Evolutionary conservation across 2,329 filamentous ascomycete genomes (phyloP), one percentile per base, ranked within the genome.

Genomic region (Apiospora hydei): DNA sequence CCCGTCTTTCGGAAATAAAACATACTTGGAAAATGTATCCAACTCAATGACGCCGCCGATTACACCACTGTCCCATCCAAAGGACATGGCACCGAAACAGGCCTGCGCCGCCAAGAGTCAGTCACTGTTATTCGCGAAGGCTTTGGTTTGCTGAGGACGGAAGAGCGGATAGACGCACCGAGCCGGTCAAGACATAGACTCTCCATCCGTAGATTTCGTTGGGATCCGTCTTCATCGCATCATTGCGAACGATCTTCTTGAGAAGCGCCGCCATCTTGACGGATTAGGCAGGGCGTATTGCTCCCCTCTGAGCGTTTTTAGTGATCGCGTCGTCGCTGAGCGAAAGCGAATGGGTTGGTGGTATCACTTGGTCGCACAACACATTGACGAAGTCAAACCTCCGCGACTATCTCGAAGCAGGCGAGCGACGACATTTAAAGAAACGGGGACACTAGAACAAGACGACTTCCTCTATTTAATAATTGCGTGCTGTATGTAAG

Each of bases 141-240:
- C 14, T 21, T 70, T 30, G 26, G 26, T 30, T 70, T 46, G 71
- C 41, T 43, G 71, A 38, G 38, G 34, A 13, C 16, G 16, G 16
- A 5, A 66, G 14, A 66, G 49, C 34, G 41, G 73, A 71, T 30
- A 47, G 67, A 74, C 82, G 77, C 76, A 85, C 84, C 66, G 90
- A 91, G 74, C 86, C 89, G 30, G 91, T 90, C 71, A 93, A 82
- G 69, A 88, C 83, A 73, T 91, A 92, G 5, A 92, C 90, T 70
- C 91, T 87, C 90, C 91, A 93, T 77, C 90, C 90, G 80, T 93
- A 93, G 72, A 93, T 90, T 80, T 93, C 89, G 21, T 86, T 85
- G 18, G 91, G 91, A 78, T 93, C 91, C 70, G 84, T 82, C 79
- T 86, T 89, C 85, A 93, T 92, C 71, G 91, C 89, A 77, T 93